These are phyloP conservation scores for Aspergillus sclerotialis DNA, from an alignment of 2,329 filamentous ascomycete genomes.

Conservation along the genomic window DNA sequence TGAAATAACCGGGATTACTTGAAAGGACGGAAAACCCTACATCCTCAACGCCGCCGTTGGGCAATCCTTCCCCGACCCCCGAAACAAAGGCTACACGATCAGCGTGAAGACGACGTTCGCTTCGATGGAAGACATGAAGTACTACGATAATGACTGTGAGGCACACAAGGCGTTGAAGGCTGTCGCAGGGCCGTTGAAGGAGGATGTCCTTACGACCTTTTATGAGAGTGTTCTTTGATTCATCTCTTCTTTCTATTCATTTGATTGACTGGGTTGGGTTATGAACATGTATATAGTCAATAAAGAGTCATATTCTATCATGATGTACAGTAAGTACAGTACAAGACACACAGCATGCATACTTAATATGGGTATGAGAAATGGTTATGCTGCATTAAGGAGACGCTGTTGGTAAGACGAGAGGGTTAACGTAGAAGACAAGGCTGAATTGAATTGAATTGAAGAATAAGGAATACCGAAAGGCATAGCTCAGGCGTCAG, in stretches of 20 bases:
- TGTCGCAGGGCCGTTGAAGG: constrained; percentile 22
- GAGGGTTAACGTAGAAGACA: too few relatives aligned
- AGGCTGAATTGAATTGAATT: too few relatives aligned
- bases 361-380: too few relatives aligned
- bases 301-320: constrained; percentile 7
- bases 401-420: too few relatives aligned
- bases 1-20: too few relatives aligned
- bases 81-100: constrained; percentile 60
- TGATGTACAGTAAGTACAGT: constrained; percentile 22
- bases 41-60: constrained; percentile 55
- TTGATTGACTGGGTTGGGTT: neutral
- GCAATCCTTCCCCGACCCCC: constrained; percentile 49
- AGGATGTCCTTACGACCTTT: constrained; percentile 31
- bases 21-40: constrained; percentile 68
- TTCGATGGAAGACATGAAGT: constrained; percentile 61
- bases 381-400: too few relatives aligned
- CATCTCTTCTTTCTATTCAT: neutral
- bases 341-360: too few relatives aligned
- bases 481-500: too few relatives aligned
- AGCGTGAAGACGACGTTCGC: constrained; percentile 58
- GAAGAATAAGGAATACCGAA: too few relatives aligned
- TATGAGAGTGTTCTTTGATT: constrained; percentile 29
- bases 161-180: constrained; percentile 47
- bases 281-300: constrained; percentile 1
- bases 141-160: constrained; percentile 56